Conservation (phyloP, 768 basidiomycete species). For the Mycena filopes region DNA sequence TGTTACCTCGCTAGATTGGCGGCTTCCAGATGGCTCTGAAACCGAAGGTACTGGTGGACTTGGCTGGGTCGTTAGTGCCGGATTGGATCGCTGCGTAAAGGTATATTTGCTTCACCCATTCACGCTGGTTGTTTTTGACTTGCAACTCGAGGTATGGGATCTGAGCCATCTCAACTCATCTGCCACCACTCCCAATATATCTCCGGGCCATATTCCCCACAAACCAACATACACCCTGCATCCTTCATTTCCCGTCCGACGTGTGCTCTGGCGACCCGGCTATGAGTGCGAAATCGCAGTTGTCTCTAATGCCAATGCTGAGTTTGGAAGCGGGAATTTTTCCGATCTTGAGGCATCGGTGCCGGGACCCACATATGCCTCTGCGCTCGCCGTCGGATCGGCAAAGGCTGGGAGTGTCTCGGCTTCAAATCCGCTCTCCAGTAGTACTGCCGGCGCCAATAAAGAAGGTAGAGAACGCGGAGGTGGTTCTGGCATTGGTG, state of each 20-base stretch:
- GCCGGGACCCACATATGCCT: conserved; percentile 28
- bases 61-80: conserved; percentile 85
- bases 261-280: conserved; percentile 79
- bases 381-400: conserved; percentile 12
- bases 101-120: conserved; percentile 45
- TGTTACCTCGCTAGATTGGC: conserved; percentile 82
- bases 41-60: conserved; percentile 47
- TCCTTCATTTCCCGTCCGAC: conserved; percentile 78
- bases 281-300: conserved; percentile 82
- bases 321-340: conserved; percentile 48
- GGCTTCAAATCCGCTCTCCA: conserved; percentile 31
- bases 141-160: conserved; percentile 72
- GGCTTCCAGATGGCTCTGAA: conserved; percentile 43
- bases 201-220: conserved; percentile 62
- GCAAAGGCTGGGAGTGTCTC: conserved; percentile 39
- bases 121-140: conserved; percentile 13
- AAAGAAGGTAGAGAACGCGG: conserved; percentile 32
- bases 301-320: conserved; percentile 72
- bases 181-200: conserved; percentile 43
- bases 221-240: conserved; percentile 78
- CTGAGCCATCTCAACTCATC: conserved; percentile 56
- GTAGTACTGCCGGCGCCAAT: conserved; percentile 17
- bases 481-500: conserved; percentile 46
- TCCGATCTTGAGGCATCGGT: conserved; percentile 28
- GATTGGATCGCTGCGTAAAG: conserved; percentile 84